Base-by-base conservation (phyloP, 1,284 basidiomycete species). In the Naganishia sp. region DNA sequence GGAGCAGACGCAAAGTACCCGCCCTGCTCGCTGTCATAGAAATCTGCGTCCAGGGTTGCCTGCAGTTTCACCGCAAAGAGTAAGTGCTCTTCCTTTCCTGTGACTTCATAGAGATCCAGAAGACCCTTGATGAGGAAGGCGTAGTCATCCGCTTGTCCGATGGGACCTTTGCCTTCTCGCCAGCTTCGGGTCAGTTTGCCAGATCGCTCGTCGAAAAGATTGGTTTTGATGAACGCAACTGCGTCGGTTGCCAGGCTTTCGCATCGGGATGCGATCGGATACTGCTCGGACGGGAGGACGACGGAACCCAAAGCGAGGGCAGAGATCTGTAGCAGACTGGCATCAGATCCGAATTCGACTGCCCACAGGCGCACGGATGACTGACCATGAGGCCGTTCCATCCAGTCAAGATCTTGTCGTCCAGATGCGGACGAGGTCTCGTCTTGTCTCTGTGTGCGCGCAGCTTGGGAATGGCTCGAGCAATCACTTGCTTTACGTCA, bases 381-480 rank as follows among this genome's bases (percentile, higher is more conserved):
- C 77, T 55, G 36, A 82, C 80, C 81, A 83, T 82, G n/a, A 83
- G 74, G 3, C 81, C 81, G 65, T 82, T 82, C 82, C 82, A 83
- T 9, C 76, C 72, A 0, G 80, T 76, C n/a, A 83, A 64, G 44
- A 83, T 79, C 75, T 83, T 83, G 71, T 83, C 82, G 68, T 83
- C 82, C 36, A 81, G 69, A 50, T 81, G 80, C 7, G 82, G 82
- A 23, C 80, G 71, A 10, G 81, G 81, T 16, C 82, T 71, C 9
- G 78, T 70, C 63, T 74, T 69, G 44, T 83, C 79, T 1, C 81
- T 72, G 52, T 75, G 72, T n/a, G 71, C 70, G 55, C 75, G 77
- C 16, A 82, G 71, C 49, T 69, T 73, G 6, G 52, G 67, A 55
- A 78, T 67, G 13, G 69, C 72, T 11, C 60, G 48, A 0, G 68